phyloP scores from a whole-genome alignment of 176 grass and related monocot species.

The Raddia guianensis region DNA sequence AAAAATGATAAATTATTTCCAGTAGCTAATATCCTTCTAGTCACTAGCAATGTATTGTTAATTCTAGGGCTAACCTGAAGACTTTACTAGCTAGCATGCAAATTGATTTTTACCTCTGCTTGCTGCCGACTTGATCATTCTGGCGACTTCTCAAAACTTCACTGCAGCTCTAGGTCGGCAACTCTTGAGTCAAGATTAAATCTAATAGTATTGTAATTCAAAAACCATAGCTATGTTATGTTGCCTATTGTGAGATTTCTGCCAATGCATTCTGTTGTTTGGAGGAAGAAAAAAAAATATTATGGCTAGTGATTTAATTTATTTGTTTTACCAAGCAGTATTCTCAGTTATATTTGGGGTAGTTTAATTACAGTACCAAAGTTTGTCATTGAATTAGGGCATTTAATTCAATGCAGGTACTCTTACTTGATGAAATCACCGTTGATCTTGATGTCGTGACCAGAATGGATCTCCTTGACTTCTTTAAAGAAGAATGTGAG shows the following conservation, averaged over 20 bases:
- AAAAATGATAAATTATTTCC: too few relatives aligned
- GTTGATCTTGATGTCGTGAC: constrained; percentile 93
- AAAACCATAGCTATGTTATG: neutral
- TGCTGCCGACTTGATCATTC: too few relatives aligned
- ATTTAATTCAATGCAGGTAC: constrained; percentile 58
- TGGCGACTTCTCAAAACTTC: too few relatives aligned
- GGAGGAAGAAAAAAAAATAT: neutral
- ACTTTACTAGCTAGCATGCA: too few relatives aligned
- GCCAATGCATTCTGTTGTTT: neutral
- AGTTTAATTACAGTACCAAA: neutral
- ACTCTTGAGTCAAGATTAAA: too few relatives aligned
- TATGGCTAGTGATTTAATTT: neutral
- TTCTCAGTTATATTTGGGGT: neutral
- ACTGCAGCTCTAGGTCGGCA: too few relatives aligned
- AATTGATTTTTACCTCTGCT: too few relatives aligned
- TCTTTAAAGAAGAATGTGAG: constrained; percentile 97
- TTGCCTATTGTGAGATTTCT: constrained; percentile 17
- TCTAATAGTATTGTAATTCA: too few relatives aligned
- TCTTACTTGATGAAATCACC: constrained; percentile 87
- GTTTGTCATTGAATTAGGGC: constrained; percentile 10
- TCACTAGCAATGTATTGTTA: too few relatives aligned
- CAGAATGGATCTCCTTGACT: constrained; percentile 93
- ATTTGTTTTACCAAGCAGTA: constrained; percentile 1
- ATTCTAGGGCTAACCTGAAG: too few relatives aligned
- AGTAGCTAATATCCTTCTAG: too few relatives aligned